phyloP scores from a whole-genome alignment of 2,329 filamentous ascomycete species.

The Colletotrichum lini region DNA sequence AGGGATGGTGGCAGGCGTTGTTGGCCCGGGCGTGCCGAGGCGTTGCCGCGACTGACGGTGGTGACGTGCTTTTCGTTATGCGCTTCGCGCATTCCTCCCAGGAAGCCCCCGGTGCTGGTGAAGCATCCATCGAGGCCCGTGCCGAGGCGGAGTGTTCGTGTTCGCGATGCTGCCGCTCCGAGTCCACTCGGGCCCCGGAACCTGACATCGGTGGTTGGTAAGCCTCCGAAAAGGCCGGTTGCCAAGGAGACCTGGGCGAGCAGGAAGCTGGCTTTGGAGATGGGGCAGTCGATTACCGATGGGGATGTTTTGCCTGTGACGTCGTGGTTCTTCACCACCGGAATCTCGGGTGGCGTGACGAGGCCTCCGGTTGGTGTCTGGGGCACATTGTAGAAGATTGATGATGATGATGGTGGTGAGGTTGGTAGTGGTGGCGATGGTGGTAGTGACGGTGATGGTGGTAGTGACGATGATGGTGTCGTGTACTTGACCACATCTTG shows the following conservation, averaged over 20 bases:
- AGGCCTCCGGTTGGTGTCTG: neutral
- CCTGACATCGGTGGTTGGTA: slow-evolving; percentile 24
- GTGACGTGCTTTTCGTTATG: neutral
- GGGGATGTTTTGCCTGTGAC: neutral
- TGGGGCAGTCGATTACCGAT: slow-evolving; percentile 22
- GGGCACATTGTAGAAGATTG: neutral
- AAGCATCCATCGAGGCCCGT: slow-evolving; percentile 35
- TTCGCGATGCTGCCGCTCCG: neutral
- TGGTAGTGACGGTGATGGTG: neutral
- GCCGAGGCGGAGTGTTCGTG: slow-evolving; percentile 29
- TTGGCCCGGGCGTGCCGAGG: neutral
- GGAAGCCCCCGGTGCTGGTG: slow-evolving; percentile 19
- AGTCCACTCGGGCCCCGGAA: slow-evolving; percentile 1
- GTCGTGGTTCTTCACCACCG: neutral
- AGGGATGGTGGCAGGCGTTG: slow-evolving; percentile 27
- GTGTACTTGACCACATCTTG: slow-evolving; percentile 12
- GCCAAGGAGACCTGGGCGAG: slow-evolving; percentile 35
- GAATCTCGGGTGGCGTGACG: slow-evolving; percentile 22
- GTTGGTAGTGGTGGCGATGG: too few species aligned
- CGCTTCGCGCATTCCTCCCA: slow-evolving; percentile 5
- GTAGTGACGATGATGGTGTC: neutral
- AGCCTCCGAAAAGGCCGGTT: slow-evolving; percentile 8
- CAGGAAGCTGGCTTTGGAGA: slow-evolving; percentile 37
- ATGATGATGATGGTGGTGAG: neutral
- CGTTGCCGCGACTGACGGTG: neutral